Evolutionary conservation across 441 rosid species (phyloP).

Genomic region (Mallotus repandus): DNA sequence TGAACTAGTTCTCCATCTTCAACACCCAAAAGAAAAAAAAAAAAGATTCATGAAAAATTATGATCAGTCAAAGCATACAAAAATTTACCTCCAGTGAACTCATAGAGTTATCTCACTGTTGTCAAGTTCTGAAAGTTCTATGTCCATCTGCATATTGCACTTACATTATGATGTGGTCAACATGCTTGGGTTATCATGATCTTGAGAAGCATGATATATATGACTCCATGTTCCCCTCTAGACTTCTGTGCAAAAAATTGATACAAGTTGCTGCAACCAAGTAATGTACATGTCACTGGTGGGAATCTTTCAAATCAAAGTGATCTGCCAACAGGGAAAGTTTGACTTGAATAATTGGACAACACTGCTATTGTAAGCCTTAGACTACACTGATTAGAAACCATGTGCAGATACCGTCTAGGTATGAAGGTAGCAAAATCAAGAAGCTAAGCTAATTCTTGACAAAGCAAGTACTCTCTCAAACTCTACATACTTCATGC

Average conservation of each 20-base stretch:
- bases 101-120: neutral
- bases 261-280: too few relatives aligned
- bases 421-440: too few relatives aligned
- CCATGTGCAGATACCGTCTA: too few relatives aligned
- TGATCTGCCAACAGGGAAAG: too few relatives aligned
- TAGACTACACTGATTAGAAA: too few relatives aligned
- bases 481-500: too few relatives aligned
- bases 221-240: neutral
- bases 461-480: too few relatives aligned
- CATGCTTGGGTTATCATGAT: neutral
- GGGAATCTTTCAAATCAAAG: too few relatives aligned
- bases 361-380: too few relatives aligned
- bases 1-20: neutral
- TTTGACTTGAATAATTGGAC: too few relatives aligned
- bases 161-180: neutral
- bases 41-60: neutral
- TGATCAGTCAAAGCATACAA: neutral
- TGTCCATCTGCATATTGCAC: neutral
- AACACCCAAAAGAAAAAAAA: neutral
- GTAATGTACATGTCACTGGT: too few relatives aligned
- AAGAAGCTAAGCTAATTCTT: too few relatives aligned
- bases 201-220: neutral
- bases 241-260: neutral
- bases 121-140: neutral
- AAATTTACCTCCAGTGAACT: neutral